Evolutionary conservation across 2,329 filamentous ascomycete genomes (phyloP).

Genomic region (Trichophyton schoenleinii): DNA sequence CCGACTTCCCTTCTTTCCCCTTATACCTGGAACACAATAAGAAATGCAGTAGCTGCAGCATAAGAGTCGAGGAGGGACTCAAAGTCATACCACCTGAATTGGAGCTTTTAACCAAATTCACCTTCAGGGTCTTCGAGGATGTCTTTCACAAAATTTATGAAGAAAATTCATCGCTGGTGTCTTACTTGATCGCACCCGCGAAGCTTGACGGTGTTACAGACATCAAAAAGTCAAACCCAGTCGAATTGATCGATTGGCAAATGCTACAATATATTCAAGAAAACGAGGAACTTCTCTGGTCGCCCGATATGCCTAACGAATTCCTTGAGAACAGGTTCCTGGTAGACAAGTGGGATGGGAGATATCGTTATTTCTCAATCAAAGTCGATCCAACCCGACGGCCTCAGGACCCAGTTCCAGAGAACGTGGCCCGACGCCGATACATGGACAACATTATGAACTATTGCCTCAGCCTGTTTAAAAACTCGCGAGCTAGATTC

Average conservation of each 20-base stretch:
- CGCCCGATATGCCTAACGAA: conserved; percentile 25
- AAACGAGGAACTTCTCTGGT: conserved; percentile 35
- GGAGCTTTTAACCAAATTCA: conserved; percentile 55
- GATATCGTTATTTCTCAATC: conserved; percentile 44
- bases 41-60: conserved; percentile 45
- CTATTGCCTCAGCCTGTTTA: conserved; percentile 68
- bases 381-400: conserved; percentile 22
- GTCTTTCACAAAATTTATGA: conserved; percentile 83
- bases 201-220: not conserved
- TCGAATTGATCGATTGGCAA: conserved; percentile 34
- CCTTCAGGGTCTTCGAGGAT: conserved; percentile 63
- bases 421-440: conserved; percentile 25
- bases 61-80: conserved; percentile 35
- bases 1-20: conserved; percentile 53
- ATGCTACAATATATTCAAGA: conserved; percentile 25
- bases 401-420: conserved; percentile 25
- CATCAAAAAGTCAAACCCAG: conserved; percentile 2
- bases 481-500: conserved; percentile 42
- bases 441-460: conserved; percentile 58
- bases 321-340: conserved; percentile 40
- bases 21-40: conserved; percentile 58
- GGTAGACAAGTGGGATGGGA: conserved; percentile 45
- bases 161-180: conserved; percentile 48
- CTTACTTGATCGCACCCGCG: conserved; percentile 69
- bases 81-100: conserved; percentile 32